A percentile compares a stretch with the other conserved stretches of the same genome.
phyloP scores from a whole-genome alignment of 2,329 filamentous ascomycete species.

The Penicillium verrucosum region DNA sequence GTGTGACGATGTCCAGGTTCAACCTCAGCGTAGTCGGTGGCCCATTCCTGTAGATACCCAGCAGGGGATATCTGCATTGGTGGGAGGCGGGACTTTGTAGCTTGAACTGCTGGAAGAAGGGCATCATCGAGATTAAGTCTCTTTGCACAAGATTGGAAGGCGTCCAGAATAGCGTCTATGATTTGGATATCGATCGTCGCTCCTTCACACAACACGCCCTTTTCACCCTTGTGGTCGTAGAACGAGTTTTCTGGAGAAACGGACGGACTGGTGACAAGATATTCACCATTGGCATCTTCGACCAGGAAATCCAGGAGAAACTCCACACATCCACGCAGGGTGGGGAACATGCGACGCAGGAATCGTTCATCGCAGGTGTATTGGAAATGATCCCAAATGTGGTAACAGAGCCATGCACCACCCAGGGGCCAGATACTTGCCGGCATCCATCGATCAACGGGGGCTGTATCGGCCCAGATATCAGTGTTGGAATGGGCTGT shows the following conservation, averaged over 20 bases:
- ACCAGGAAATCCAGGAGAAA: constrained; percentile 32
- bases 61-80: constrained; percentile 22
- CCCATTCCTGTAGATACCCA: constrained; percentile 35
- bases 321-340: constrained; percentile 29
- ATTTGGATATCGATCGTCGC: constrained; percentile 50
- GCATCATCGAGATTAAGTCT: constrained; percentile 12
- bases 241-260: constrained; percentile 33
- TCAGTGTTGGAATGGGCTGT: constrained; percentile 58
- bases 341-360: constrained; percentile 22
- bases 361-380: constrained; percentile 41
- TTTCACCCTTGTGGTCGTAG: constrained; percentile 20
- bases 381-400: constrained; percentile 57
- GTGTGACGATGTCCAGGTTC: constrained; percentile 53
- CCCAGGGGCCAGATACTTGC: constrained; percentile 43
- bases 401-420: constrained; percentile 59
- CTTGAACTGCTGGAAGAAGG: constrained; percentile 15
- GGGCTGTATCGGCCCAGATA: constrained; percentile 56
- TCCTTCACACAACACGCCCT: constrained; percentile 36
- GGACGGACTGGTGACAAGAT: constrained; percentile 28
- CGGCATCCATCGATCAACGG: constrained; percentile 47
- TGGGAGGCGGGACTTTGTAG: constrained; percentile 16
- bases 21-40: constrained; percentile 35
- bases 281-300: constrained; percentile 21
- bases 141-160: constrained; percentile 21
- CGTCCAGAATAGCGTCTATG: constrained; percentile 39